Conservation (phyloP, 2,329 filamentous ascomycete species). For the Mariannaea elegans region DNA sequence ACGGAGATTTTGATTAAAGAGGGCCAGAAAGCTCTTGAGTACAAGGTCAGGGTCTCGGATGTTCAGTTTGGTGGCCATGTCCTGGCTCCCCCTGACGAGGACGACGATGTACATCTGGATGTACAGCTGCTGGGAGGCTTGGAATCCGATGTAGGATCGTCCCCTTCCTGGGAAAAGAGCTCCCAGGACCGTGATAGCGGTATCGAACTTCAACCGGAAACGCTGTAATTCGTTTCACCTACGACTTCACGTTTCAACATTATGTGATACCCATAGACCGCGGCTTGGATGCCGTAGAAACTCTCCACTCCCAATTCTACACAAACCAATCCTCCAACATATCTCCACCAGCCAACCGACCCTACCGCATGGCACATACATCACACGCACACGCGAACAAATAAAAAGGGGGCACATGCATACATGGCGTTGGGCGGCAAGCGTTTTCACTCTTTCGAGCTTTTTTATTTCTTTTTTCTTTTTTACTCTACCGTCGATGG, state of each 20-base stretch:
- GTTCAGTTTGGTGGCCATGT: slow-evolving; percentile 84
- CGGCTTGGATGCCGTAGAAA: slow-evolving; percentile 25
- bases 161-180: slow-evolving; percentile 48
- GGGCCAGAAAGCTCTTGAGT: slow-evolving; percentile 86
- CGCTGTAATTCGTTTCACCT: slow-evolving; percentile 38
- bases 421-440: slow-evolving; percentile 38
- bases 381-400: slow-evolving; percentile 22
- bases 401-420: slow-evolving; percentile 33
- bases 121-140: slow-evolving; percentile 22
- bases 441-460: slow-evolving; percentile 30
- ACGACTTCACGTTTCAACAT: not conserved
- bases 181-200: slow-evolving; percentile 62
- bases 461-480: slow-evolving; percentile 15
- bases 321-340: slow-evolving; percentile 11
- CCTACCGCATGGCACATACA: slow-evolving; percentile 21
- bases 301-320: slow-evolving; percentile 22
- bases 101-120: slow-evolving; percentile 46
- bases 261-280: slow-evolving; percentile 1
- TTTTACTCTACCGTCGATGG: slow-evolving; percentile 15
- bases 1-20: slow-evolving; percentile 92
- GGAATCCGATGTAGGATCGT: slow-evolving; percentile 33
- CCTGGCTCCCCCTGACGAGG: slow-evolving; percentile 72
- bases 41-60: slow-evolving; percentile 81
- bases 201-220: slow-evolving; percentile 57
- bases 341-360: slow-evolving; percentile 23